Conservation (phyloP, 2,329 filamentous ascomycete species). For the Calonectria pauciramosa region DNA sequence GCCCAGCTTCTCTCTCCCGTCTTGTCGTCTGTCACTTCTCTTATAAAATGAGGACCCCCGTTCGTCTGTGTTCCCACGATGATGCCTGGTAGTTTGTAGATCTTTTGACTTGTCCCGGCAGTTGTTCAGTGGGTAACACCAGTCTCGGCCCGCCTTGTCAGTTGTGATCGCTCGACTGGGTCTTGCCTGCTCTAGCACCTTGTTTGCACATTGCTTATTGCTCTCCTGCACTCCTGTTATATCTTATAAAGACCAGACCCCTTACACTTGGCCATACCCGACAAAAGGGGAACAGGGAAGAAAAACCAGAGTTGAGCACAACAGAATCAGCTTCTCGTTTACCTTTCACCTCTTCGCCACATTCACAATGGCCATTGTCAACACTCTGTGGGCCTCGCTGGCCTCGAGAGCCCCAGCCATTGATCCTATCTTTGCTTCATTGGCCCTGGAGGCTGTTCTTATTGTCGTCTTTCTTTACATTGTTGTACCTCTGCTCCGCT, state of each 20-base stretch:
- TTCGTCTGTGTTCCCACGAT: conserved; percentile 10
- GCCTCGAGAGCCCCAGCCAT: conserved; percentile 10
- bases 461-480: conserved; percentile 22
- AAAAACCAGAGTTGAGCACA: not conserved
- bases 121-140: conserved; percentile 10
- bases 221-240: not conserved
- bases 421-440: conserved; percentile 16
- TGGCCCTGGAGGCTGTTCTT: conserved; percentile 29
- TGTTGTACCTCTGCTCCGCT: conserved; percentile 24
- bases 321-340: not conserved
- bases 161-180: not conserved
- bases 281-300: not conserved
- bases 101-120: not conserved
- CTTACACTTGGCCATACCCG: no score
- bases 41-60: conserved; percentile 26
- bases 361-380: conserved; percentile 13
- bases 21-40: not conserved
- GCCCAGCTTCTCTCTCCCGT: not conserved
- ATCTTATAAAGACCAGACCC: not conserved
- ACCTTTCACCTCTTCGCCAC: not conserved
- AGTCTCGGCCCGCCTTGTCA: not conserved
- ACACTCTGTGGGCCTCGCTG: conserved; percentile 16
- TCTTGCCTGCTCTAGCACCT: not conserved
- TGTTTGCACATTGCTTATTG: not conserved
- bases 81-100: conserved; percentile 19